Base-by-base conservation (phyloP, 2,329 filamentous ascomycete genomes). In the Aspergillus costaricaensis region DNA sequence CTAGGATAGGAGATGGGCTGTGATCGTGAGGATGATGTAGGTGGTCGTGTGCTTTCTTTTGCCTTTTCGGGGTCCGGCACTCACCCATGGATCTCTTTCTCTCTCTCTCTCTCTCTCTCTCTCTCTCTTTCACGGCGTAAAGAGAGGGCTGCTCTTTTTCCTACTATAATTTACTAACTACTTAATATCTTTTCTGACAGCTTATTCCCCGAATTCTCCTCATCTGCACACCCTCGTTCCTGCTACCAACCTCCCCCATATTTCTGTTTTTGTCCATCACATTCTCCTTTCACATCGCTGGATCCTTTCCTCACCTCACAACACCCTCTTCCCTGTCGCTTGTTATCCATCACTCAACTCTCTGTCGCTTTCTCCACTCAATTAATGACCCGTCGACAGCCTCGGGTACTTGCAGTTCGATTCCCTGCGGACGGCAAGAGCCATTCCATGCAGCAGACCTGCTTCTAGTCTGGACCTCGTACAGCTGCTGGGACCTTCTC, bases 331-430 rank as follows among this genome's bases (percentile, higher is more conserved):
- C 32, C 48, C 39, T 60, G 53, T 58, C 58, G 51, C 27, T 49
- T 59, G 30, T 32, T 51, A 44, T 52, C 41, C 27, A 60, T 55
- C 62, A 59, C 17, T 44, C 30, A 57, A 58, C 53, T 23, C 30
- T 54, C 39, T 36, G 44, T 58, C 23, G 38, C 47, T 39, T 48
- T 50, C 63, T 62, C 65, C 65, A 67, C 65, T 27, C 58, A 48
- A 32, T 57, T 59, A 61, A 64, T 68, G 57, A 58, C 57, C 59
- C 55, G 58, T 60, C 55, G 47, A 60, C 62, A 63, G 56, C 57
- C 41, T 36, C 64, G 65, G 65, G 54, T 67, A 62, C 53, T 49
- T 66, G 64, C 65, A 67, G 63, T 41, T 39, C 38, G 48, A 53
- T 60, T 59, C 50, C 57, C 60, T 49, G 60, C 56, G 44, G 48